Evolutionary conservation across 768 basidiomycete species (phyloP), one percentile per base, ranked within the genome.

Genomic region (Russula virescens): DNA sequence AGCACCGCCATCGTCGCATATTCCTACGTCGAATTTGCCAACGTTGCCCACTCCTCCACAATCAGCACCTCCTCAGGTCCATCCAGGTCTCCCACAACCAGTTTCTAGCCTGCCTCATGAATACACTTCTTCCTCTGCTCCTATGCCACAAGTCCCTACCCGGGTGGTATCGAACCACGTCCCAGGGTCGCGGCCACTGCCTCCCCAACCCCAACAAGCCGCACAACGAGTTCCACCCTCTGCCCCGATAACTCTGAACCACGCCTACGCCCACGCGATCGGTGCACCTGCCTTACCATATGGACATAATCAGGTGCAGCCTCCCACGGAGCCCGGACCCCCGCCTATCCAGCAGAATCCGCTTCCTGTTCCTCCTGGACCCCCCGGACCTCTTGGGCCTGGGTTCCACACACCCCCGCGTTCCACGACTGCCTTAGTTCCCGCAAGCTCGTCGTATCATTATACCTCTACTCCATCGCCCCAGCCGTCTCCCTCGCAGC

Each of bases 11-110:
- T 69, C 69, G 48, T 63, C 69, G 46, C 67, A 64, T 21, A 68
- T 70, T 62, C 54, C 66, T 6, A 63, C 63, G 3, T 60, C 61
- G 6, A 59, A 68, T 49, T 55, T 59, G 19, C 51, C 60, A 35
- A 71, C 76, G 58, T 73, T 76, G 21, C 68, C 76, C 2, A 70
- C 74, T 13, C 74, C 77, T 31, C 77, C 80, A 47, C 76, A 78
- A 61, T 80, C 69, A 65, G 61, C 64, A 21, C 68, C 64, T 47
- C 63, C 68, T 16, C 68, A 63, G 40, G 47, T 38, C 18, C 58
- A 59, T 8, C 35, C 60, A 25, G 21, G 60, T 28, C 53, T 43
- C n/a, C 18, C 43, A 7, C 62, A 60, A 31, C 31, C 58, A 40
- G 23, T 55, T 43, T 25, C 47, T 9, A 16, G 47, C 42, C 53